These are phyloP conservation scores for Xylariaceae sp. DNA, from an alignment of 2,329 filamentous ascomycete species.

Conservation along the genomic window DNA sequence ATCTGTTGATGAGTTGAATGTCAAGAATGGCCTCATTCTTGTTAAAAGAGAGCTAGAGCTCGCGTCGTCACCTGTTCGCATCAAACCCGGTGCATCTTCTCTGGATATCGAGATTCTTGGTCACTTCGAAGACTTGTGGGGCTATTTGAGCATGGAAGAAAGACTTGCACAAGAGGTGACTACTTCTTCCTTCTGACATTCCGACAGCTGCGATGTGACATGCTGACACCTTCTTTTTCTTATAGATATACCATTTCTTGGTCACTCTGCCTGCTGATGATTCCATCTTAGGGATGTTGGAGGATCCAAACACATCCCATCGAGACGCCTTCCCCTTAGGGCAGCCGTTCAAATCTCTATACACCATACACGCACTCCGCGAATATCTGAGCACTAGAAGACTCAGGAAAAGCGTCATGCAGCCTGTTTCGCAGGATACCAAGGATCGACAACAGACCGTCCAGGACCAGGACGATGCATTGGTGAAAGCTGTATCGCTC, in stretches of 20 bases:
- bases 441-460: slow-evolving; percentile 18
- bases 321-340: slow-evolving; percentile 62
- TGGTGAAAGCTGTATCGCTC: slow-evolving; percentile 46
- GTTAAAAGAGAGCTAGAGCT: slow-evolving; percentile 55
- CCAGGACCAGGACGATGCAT: slow-evolving; percentile 27
- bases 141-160: slow-evolving; percentile 71
- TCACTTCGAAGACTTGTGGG: slow-evolving; percentile 81
- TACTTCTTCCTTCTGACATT: background rate
- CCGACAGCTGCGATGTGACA: background rate
- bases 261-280: slow-evolving; percentile 65
- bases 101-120: slow-evolving; percentile 76
- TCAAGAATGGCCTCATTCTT: slow-evolving; percentile 61
- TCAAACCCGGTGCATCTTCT: slow-evolving; percentile 49
- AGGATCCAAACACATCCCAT: slow-evolving; percentile 47
- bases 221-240: background rate
- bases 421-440: slow-evolving; percentile 17
- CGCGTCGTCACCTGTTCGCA: slow-evolving; percentile 36
- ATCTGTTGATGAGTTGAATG: slow-evolving; percentile 64
- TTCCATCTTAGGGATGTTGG: slow-evolving; percentile 56
- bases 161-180: slow-evolving; percentile 61
- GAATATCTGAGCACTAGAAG: slow-evolving; percentile 51
- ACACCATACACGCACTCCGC: slow-evolving; percentile 63
- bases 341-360: slow-evolving; percentile 69
- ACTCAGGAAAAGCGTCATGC: slow-evolving; percentile 22
- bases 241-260: slow-evolving; percentile 65